Base-by-base conservation (phyloP, 176 grass and related monocot species). In the Aechmea fasciata region DNA sequence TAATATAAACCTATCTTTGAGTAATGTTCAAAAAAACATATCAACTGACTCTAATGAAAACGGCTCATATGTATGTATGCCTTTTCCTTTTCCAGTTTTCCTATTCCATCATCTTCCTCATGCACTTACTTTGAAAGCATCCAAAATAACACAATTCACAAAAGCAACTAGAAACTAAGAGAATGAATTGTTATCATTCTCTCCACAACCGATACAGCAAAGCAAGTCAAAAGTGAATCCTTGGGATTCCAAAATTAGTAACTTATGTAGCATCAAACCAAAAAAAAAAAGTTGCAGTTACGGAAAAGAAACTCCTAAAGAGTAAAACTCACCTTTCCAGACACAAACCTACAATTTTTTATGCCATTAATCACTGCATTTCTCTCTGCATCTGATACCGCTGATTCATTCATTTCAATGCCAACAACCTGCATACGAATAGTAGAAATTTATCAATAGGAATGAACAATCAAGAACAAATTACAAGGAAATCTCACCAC, bases 401-500 rank as follows among this genome's bases (percentile, higher is more conserved):
- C 90, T 2, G 90, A 93, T 71, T 87, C 87, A 79, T 99, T 99
- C 94, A 99, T 93, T 85, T 99, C 90, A 65, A 99, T 99, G 22
- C 94, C 94, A 51, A 99, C 94, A 71, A 99, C 94, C 92, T 96
- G 79, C 11, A 57, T 77, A 24, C 6, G 33, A 41, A 41, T 41
- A 83, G 55, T 77, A 47, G 41, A 52, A 76, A 55, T 59, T 11
- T 23, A 80, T 68, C 11, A 48, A 47, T 75, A 64, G 64, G 69
- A 76, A 76, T 51, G 51, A 72, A 51, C 57, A 49, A 72, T 66
- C 25, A 17, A 70, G 72, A 76, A 11, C 11, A 80, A 78, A 51
- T 61, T 9, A 61, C 55, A 18, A 20, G 7, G 17, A 18, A 55
- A 55, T 55, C 15, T 55, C 15, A 55, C 13, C 12, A 55, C 33